Evolutionary conservation across 495 filamentous ascomycete species (phyloP), one percentile per base, ranked within the genome.

Genomic region (Podospora australis): DNA sequence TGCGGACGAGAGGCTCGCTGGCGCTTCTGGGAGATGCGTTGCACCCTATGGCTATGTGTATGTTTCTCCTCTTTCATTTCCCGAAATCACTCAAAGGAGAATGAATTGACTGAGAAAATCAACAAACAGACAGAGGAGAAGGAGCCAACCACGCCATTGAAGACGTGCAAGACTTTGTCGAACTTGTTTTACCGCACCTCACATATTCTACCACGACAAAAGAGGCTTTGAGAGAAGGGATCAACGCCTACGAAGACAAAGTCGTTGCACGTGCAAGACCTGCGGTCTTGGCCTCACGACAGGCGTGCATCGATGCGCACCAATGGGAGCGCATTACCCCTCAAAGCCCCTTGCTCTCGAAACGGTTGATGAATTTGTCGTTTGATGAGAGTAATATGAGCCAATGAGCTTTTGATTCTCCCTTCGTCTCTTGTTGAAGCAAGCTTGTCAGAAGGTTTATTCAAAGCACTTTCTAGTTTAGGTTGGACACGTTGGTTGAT

Each of bases 251-350:
- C 41, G 78, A 82, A 40, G 55, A 65, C 8, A 70, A 67, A 24
- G 71, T 82, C 46, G 68, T 76, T n/a, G 40, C 59, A 5, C 67
- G 81, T 5, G 65, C 72, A 0, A 66, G 63, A 5, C 70, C 71
- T 0, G 79, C 73, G 2, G 76, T 83, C 14, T 55, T 78, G 23
- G 68, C 73, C 4, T 79, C 77, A 25, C 65, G 82, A 3, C 73
- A 75, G 53, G 82, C 80, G 1, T 83, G 81, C 55, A 39, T 83
- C 1, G 82, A 84, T 59, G 81, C 82, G 1, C 82, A 85, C 60
- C 67, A 77, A 25, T 82, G 74, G 55, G 52, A 62, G 41, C 65
- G 47, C 3, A 57, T 71, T 40, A 57, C 32, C 40, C 39, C 51
- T 1, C 19, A 42, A 11, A 70, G 65, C 47, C 65, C 69, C 9